These are phyloP conservation scores for Mycena maculata DNA, from an alignment of 768 basidiomycete genomes.

Conservation along the genomic window DNA sequence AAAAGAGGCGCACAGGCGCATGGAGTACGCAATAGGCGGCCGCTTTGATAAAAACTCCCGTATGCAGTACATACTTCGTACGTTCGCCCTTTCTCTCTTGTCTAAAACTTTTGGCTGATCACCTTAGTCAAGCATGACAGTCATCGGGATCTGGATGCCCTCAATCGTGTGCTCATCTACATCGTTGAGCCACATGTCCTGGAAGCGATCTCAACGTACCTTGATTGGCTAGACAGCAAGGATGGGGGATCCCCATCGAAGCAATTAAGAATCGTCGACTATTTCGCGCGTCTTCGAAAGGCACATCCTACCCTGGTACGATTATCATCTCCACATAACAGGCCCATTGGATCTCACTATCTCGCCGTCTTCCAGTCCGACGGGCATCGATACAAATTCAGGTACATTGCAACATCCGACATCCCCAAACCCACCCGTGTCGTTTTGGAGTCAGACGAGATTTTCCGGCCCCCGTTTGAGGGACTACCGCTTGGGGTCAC, in stretches of 20 bases:
- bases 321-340: neutral
- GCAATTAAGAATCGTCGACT: neutral
- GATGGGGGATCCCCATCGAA: neutral
- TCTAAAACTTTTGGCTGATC: neutral
- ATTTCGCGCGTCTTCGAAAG: neutral
- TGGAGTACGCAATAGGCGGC: neutral
- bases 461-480: too few relatives aligned
- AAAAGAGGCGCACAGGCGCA: neutral
- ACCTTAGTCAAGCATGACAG: neutral
- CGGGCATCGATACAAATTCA: neutral
- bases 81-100: neutral
- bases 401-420: neutral
- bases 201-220: neutral
- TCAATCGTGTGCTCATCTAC: neutral
- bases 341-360: too few relatives aligned
- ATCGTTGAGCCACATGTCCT: neutral
- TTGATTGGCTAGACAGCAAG: neutral
- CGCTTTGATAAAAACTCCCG: neutral
- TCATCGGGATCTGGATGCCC: neutral
- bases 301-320: neutral
- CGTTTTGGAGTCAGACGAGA: too few relatives aligned
- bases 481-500: neutral
- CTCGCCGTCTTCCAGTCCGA: neutral
- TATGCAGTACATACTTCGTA: neutral
- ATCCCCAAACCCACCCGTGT: neutral